Percentiles rank a stretch among this genome's conserved stretches.
These are phyloP conservation scores for Colletotrichum spinosum DNA, from an alignment of 2,329 filamentous ascomycete genomes.

Conservation along the genomic window DNA sequence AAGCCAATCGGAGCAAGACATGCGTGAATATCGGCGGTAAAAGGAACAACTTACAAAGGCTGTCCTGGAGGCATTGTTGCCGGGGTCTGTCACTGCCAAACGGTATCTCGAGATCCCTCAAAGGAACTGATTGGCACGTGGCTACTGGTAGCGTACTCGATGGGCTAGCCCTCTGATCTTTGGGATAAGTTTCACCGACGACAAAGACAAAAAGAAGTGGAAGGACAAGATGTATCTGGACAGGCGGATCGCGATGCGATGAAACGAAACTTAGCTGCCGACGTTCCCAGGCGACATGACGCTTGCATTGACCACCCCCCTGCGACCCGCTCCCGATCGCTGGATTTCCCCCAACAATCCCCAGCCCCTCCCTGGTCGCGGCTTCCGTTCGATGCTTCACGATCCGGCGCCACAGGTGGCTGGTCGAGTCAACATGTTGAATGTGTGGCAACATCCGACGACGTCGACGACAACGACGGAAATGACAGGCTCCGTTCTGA, in stretches of 20 bases:
- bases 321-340: constrained; percentile 3
- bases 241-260: constrained; percentile 35
- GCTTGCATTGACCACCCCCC: constrained; percentile 34
- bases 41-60: constrained; percentile 34
- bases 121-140: constrained; percentile 28
- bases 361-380: constrained; percentile 19
- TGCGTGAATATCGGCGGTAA: neutral
- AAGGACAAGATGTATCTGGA: constrained; percentile 3
- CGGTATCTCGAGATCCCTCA: constrained; percentile 2
- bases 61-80: constrained; percentile 29
- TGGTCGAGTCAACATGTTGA: neutral
- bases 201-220: neutral
- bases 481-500: neutral
- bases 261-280: constrained; percentile 36
- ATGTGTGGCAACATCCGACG: neutral
- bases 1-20: constrained; percentile 14
- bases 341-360: neutral
- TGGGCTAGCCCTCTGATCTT: constrained; percentile 7
- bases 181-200: constrained; percentile 25
- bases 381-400: constrained; percentile 3
- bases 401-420: constrained; percentile 35
- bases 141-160: constrained; percentile 6
- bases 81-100: neutral
- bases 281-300: constrained; percentile 33
- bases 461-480: too few species aligned